Conservation (phyloP, 495 filamentous ascomycete species). For the Thermochaetoides thermophila region DNA sequence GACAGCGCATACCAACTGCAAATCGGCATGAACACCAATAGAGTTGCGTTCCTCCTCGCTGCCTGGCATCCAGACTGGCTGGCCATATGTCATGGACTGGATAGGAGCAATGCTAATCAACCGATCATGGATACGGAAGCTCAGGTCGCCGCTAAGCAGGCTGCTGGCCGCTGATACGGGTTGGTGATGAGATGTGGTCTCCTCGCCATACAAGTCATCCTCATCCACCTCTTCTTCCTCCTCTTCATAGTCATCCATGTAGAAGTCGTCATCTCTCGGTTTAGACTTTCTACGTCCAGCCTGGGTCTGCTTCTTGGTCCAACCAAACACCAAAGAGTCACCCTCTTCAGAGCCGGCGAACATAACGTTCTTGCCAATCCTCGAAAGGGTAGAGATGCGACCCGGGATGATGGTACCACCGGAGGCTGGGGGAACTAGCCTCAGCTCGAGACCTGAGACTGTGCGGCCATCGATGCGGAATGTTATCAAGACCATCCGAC, state of each 20-base stretch:
- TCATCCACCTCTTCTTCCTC: conserved; percentile 32
- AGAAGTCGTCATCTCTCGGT: conserved; percentile 33
- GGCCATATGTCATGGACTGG: conserved; percentile 51
- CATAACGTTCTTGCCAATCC: conserved; percentile 51
- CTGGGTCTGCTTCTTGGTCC: conserved; percentile 45
- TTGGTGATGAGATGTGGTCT: conserved; percentile 20
- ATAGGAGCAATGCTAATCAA: conserved; percentile 67
- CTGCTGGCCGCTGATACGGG: conserved; percentile 13
- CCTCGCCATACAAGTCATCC: conserved; percentile 56
- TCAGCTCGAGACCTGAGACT: conserved; percentile 68
- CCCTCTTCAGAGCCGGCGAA: conserved; percentile 76
- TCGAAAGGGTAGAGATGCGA: conserved; percentile 51
- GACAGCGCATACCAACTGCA: conserved; percentile 58
- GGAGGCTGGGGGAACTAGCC: conserved; percentile 40
- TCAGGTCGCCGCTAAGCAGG: conserved; percentile 43
- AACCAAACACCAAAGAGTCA: conserved; percentile 72
- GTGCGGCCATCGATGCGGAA: conserved; percentile 88
- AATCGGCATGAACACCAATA: conserved; percentile 33
- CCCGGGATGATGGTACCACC: conserved; percentile 48
- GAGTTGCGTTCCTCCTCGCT: conserved; percentile 29
- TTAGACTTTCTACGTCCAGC: conserved; percentile 36
- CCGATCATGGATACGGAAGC: conserved; percentile 61
- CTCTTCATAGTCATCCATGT: conserved; percentile 30
- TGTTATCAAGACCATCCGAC: conserved; percentile 56
- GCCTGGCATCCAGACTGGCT: conserved; percentile 25